Percentiles rank a stretch among this genome's conserved stretches.
phyloP scores from a whole-genome alignment of 129 eudicot genomes.

The Logfia minima region DNA sequence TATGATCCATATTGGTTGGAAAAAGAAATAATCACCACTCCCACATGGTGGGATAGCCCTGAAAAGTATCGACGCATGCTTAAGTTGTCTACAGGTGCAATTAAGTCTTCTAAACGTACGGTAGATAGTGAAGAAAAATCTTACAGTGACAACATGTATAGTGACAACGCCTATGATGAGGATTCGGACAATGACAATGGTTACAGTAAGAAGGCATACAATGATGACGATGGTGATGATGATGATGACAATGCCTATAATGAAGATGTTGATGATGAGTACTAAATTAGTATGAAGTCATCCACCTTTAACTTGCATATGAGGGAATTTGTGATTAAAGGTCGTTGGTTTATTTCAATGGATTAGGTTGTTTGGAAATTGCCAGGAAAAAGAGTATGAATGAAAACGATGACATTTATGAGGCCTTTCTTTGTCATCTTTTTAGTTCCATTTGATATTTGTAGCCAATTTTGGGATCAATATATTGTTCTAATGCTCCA shows the following conservation, averaged over 20 bases:
- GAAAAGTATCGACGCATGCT: conserved; percentile 34
- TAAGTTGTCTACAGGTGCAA: neutral
- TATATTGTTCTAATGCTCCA: neutral
- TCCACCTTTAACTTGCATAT: neutral
- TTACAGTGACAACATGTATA: neutral
- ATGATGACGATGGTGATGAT: conserved; percentile 28
- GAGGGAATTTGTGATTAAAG: conserved; percentile 3
- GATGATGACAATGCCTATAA: conserved; percentile 17
- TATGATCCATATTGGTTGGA: conserved; percentile 53
- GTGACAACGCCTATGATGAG: conserved; percentile 4
- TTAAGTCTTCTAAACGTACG: conserved; percentile 3
- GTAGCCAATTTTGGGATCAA: conserved; percentile 6
- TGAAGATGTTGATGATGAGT: conserved; percentile 27
- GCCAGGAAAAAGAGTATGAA: neutral
- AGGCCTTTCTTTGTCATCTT: neutral
- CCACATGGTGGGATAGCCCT: conserved; percentile 59
- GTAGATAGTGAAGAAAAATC: conserved; percentile 12
- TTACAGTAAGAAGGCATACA: conserved; percentile 19
- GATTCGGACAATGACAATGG: conserved; percentile 24
- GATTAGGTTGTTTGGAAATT: neutral
- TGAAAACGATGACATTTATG: neutral
- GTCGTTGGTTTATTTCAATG: neutral
- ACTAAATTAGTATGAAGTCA: neutral
- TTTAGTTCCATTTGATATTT: conserved; percentile 1
- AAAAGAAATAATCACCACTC: conserved; percentile 46